Evolutionary conservation across 345 rosid species (phyloP).

Genomic region (Gossypium arboreum): DNA sequence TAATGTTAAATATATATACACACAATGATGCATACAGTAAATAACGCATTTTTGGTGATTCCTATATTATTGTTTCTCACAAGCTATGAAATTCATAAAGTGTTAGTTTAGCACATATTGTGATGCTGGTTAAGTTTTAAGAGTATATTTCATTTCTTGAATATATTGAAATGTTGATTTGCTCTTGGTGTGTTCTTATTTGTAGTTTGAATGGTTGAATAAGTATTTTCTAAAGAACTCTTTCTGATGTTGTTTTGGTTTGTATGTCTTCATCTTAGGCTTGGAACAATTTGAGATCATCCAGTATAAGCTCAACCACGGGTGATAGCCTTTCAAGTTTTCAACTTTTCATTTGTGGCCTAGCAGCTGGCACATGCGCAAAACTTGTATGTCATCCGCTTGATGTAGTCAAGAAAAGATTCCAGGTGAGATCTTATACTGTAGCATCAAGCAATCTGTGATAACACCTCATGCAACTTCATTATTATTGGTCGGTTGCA

Average conservation of each 20-base stretch:
- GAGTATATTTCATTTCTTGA: not conserved
- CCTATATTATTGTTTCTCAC: not conserved
- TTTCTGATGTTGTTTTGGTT: not conserved
- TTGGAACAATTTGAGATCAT: slow-evolving; percentile 52
- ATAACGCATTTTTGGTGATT: not conserved
- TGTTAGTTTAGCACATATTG: not conserved
- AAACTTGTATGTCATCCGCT: slow-evolving; percentile 99
- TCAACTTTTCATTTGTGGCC: slow-evolving; percentile 82
- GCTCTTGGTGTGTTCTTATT: not conserved
- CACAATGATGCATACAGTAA: not conserved
- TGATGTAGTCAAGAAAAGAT: slow-evolving; percentile 92
- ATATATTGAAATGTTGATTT: not conserved
- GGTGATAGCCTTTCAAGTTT: slow-evolving; percentile 60
- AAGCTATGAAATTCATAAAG: not conserved
- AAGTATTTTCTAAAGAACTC: not conserved
- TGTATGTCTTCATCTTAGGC: slow-evolving; percentile 34
- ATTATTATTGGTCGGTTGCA: slow-evolving; percentile 28
- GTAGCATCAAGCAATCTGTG: not conserved
- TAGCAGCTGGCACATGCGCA: slow-evolving; percentile 94
- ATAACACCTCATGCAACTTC: not conserved
- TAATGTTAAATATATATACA: too few relatives aligned
- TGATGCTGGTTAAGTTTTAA: not conserved
- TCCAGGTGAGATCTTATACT: slow-evolving; percentile 54
- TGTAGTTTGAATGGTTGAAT: not conserved
- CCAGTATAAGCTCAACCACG: slow-evolving; percentile 31